Conservation (phyloP, 1,284 basidiomycete species). For the Rhodotorula sp. region DNA sequence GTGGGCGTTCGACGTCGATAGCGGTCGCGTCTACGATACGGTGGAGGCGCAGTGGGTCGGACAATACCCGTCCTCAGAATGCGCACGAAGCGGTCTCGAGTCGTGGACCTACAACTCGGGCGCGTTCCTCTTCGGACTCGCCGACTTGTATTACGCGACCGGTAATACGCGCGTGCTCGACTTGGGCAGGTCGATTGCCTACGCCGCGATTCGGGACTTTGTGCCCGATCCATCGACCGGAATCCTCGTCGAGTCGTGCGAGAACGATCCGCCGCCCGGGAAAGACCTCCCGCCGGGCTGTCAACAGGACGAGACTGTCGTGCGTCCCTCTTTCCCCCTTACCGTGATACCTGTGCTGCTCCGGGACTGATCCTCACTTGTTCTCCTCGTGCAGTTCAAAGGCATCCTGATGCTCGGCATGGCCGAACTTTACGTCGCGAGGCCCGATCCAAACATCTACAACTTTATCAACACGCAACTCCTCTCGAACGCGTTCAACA, state of each 20-base stretch:
- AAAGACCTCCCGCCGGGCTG: slow-evolving; percentile 23
- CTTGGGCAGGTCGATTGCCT: slow-evolving; percentile 28
- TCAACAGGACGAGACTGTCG: slow-evolving; percentile 32
- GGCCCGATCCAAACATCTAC: slow-evolving; percentile 37
- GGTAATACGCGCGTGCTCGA: slow-evolving; percentile 24
- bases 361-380: background rate
- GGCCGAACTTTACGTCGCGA: slow-evolving; percentile 28
- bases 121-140: slow-evolving; percentile 30
- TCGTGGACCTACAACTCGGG: slow-evolving; percentile 37
- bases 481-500: slow-evolving; percentile 29
- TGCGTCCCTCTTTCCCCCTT: background rate
- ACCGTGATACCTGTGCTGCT: too few species aligned
- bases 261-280: slow-evolving; percentile 21
- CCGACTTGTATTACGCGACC: slow-evolving; percentile 32
- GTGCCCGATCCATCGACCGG: slow-evolving; percentile 18
- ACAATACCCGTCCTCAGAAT: background rate
- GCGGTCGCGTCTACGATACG: slow-evolving; percentile 29
- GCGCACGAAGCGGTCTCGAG: slow-evolving; percentile 11
- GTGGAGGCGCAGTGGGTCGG: slow-evolving; percentile 9
- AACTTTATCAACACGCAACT: slow-evolving; percentile 37
- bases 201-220: slow-evolving; percentile 32
- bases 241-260: slow-evolving; percentile 27
- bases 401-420: slow-evolving; percentile 33
- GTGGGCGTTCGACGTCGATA: slow-evolving; percentile 28
- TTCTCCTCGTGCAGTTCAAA: slow-evolving; percentile 25